These are phyloP conservation scores for Fusarium penzigii DNA, from an alignment of 2,329 filamentous ascomycete species.

Conservation along the genomic window DNA sequence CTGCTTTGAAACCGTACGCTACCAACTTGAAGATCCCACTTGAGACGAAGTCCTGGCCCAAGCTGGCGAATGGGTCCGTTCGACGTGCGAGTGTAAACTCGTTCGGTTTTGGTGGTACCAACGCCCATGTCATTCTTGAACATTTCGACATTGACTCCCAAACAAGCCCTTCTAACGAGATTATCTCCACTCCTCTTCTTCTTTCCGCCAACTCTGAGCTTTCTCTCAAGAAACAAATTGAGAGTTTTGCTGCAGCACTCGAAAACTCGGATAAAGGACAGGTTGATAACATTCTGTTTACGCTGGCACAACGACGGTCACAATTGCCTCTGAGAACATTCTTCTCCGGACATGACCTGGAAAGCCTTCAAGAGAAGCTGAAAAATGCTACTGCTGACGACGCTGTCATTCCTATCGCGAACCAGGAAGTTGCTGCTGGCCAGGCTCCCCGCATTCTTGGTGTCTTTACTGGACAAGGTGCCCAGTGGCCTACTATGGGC, in stretches of 20 bases:
- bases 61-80: neutral
- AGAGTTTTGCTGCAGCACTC: neutral
- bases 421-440: too few species aligned
- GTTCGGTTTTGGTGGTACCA: conserved; percentile 46
- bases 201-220: conserved; percentile 7
- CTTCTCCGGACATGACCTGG: neutral
- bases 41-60: conserved; percentile 23
- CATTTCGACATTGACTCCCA: conserved; percentile 1
- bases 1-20: conserved; percentile 27
- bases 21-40: conserved; percentile 21
- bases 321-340: neutral
- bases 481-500: conserved; percentile 38
- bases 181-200: conserved; percentile 1
- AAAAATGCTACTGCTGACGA: neutral
- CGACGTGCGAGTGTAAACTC: conserved; percentile 30
- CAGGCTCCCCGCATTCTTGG: conserved; percentile 23
- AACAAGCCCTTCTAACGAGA: neutral
- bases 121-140: conserved; percentile 46
- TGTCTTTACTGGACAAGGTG: conserved; percentile 39
- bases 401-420: neutral
- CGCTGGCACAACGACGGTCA: conserved; percentile 1
- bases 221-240: neutral
- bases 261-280: neutral
- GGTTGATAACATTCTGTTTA: neutral
- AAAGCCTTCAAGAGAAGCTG: neutral